Conservation (phyloP, 2,329 filamentous ascomycete genomes). For the Botryotinia calthae region DNA sequence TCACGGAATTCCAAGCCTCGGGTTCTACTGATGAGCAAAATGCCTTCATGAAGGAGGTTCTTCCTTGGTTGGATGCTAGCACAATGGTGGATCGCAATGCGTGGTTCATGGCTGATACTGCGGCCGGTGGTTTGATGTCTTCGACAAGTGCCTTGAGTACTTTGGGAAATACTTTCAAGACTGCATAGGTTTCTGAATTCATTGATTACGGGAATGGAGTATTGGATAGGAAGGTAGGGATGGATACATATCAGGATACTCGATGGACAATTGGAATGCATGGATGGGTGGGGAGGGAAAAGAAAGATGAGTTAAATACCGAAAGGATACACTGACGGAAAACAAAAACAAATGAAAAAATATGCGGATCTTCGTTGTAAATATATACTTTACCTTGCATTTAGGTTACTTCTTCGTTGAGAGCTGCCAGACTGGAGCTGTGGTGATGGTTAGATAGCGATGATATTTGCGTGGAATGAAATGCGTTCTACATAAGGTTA, state of each 20-base stretch:
- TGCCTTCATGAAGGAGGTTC: slow-evolving; percentile 42
- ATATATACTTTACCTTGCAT: neutral
- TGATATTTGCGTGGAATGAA: neutral
- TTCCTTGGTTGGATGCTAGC: slow-evolving; percentile 44
- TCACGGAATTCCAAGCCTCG: slow-evolving; percentile 45
- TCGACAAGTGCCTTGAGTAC: neutral
- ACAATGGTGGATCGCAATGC: neutral
- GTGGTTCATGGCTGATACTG: slow-evolving; percentile 14
- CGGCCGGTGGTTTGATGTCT: neutral
- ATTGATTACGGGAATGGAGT: neutral
- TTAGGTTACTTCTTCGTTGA: neutral
- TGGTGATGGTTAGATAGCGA: neutral
- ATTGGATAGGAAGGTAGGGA: neutral
- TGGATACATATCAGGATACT: neutral
- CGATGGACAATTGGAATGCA: neutral
- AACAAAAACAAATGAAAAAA: neutral
- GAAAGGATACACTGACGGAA: neutral
- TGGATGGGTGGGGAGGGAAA: neutral
- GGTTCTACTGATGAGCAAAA: slow-evolving; percentile 37
- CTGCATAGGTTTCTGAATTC: neutral
- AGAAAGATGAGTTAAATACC: neutral
- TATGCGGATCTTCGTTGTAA: neutral
- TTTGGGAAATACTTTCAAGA: slow-evolving; percentile 19
- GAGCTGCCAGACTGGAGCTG: neutral
- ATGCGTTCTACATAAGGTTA: neutral